Base-by-base conservation (phyloP, 495 filamentous ascomycete species). In the Trichocladium antarcticum region DNA sequence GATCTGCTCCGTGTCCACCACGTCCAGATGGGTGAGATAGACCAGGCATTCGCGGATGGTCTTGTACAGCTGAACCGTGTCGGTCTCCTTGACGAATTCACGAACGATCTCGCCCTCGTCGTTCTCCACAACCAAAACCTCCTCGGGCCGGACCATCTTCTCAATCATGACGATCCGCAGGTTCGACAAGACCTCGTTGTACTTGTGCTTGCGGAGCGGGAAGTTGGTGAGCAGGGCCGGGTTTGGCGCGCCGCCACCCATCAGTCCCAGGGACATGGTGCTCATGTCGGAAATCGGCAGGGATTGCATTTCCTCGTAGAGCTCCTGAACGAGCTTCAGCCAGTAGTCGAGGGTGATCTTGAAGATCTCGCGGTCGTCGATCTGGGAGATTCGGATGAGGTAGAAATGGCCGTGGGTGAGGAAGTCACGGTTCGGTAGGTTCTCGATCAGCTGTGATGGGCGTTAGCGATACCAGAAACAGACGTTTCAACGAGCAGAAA, bases 261-360 rank as follows among this genome's bases (percentile, higher is more conserved):
- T 70, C 36, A 87, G 61, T 50, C 78, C 80, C 38, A 84, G 70
- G 20, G 82, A 81, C 52, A 97, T 74, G 5, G 89, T 87, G 59
- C 89, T 95, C 49, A 92, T 75, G 51, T 99, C 93, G 12, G 83
- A 86, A 40, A 96, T 83, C 1, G 92, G 93, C 5, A 96, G 75
- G 22, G 83, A 74, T 62, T 97, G 93, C 89, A 97, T 96, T 70
- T 97, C 93, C 64, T 99, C 93, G 57, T 95, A 99, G 5, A 99
- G 76, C 64, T 97, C 93, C 56, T 93, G 87, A n/a, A 97, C 93
- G 12, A 97, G 75, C 59, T 95, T 95, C 17, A 93, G 93, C 92
- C 92, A 99, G 68, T 99, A 99, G 57, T 99, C 92, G 41, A 99
- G 72, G 60, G 87, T 95, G 56, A 97, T 97, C 74, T 99, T 99